Evolutionary conservation across 2,329 filamentous ascomycete species (phyloP).

Genomic region (Alternaria angustiovoidea): DNA sequence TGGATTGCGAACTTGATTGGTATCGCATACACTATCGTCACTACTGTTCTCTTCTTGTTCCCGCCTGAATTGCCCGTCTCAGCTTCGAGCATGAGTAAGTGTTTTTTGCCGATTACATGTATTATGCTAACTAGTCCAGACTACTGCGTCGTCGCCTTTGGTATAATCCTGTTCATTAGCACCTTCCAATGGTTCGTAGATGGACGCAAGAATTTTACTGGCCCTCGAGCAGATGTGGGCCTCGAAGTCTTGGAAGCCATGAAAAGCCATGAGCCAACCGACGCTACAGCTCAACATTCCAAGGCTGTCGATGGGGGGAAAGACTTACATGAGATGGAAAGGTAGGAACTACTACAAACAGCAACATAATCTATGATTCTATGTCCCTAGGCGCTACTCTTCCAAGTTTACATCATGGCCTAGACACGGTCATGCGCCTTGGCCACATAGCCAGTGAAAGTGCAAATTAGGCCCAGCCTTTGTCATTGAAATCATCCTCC

Average conservation of each 20-base stretch:
- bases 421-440: background rate
- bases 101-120: background rate
- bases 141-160: slow-evolving; percentile 66
- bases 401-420: too few species aligned
- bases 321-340: background rate
- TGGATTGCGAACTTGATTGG: slow-evolving; percentile 69
- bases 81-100: slow-evolving; percentile 72
- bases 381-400: background rate
- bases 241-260: slow-evolving; percentile 53
- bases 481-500: background rate
- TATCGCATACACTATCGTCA: slow-evolving; percentile 72
- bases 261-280: slow-evolving; percentile 29
- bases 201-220: slow-evolving; percentile 67
- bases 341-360: background rate
- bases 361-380: background rate
- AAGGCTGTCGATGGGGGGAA: slow-evolving; percentile 19
- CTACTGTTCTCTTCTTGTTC: slow-evolving; percentile 78
- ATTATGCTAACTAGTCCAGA: slow-evolving; percentile 40
- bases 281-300: slow-evolving; percentile 1
- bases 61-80: slow-evolving; percentile 72
- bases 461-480: background rate
- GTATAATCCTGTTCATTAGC: slow-evolving; percentile 65
- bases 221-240: slow-evolving; percentile 53
- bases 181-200: slow-evolving; percentile 67
- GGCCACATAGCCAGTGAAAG: background rate